Evolutionary conservation across 2,329 filamentous ascomycete species (phyloP).

Genomic region (Pseudogymnoascus sp.): DNA sequence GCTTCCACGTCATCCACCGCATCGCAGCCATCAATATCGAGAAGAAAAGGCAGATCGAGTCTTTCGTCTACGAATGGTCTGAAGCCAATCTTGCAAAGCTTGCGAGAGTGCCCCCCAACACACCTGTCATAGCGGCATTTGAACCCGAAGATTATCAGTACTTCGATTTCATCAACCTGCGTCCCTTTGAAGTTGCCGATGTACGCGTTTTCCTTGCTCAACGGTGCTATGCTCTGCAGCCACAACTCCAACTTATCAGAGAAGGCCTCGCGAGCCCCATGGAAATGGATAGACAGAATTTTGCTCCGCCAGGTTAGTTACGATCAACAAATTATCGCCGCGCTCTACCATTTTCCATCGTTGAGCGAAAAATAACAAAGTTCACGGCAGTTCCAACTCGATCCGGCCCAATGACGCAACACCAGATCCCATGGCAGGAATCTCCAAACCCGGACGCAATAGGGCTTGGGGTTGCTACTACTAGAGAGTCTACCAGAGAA

Average conservation of each 20-base stretch:
- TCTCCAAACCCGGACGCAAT: not conserved
- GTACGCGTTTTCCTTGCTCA: not conserved
- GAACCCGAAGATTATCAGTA: not conserved
- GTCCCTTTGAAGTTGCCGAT: not conserved
- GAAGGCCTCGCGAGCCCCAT: not conserved
- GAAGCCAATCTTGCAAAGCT: not conserved
- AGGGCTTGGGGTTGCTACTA: not conserved
- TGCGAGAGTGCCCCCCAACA: not conserved
- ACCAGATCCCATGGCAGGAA: not conserved
- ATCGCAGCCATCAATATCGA: conserved; percentile 15
- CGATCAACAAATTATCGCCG: not conserved
- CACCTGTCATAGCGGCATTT: not conserved
- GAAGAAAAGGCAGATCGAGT: not conserved
- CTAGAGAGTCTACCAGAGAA: not conserved
- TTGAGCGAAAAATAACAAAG: not conserved
- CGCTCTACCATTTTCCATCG: not conserved
- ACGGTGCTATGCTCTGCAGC: not conserved
- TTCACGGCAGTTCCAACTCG: not conserved
- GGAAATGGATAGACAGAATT: not conserved
- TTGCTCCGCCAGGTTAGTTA: not conserved
- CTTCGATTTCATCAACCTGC: not conserved
- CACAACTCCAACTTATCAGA: not conserved
- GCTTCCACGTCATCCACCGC: conserved; percentile 23
- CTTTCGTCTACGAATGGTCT: not conserved
- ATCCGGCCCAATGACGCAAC: not conserved